Evolutionary conservation across 2,329 filamentous ascomycete species (phyloP).

Genomic region (Colletotrichum gloeosporioides): DNA sequence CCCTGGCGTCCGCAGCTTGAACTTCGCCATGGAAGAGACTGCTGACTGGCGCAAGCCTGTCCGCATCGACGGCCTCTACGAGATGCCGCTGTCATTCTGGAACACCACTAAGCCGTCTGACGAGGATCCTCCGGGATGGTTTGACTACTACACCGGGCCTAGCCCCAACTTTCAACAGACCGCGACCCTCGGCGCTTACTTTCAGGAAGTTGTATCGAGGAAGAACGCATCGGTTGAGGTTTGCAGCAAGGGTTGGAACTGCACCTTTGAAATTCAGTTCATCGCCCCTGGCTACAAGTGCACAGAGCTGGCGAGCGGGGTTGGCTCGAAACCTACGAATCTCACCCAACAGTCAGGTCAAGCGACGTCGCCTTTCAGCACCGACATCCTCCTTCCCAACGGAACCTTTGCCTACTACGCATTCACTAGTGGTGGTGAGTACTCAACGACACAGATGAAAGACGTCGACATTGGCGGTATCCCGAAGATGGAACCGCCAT

Average conservation of each 20-base stretch:
- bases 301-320: conserved; percentile 30
- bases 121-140: conserved; percentile 28
- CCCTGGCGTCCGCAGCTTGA: conserved; percentile 33
- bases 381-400: conserved; percentile 30
- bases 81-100: conserved; percentile 34
- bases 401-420: conserved; percentile 36
- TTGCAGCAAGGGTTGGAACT: conserved; percentile 39
- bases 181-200: conserved; percentile 32
- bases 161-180: conserved; percentile 30
- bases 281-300: conserved; percentile 41
- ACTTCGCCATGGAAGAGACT: conserved; percentile 37
- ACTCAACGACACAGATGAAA: conserved; percentile 27
- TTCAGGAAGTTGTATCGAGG: conserved; percentile 27
- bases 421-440: conserved; percentile 32
- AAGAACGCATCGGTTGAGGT: conserved; percentile 33
- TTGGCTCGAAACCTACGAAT: conserved; percentile 27
- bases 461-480: conserved; percentile 32
- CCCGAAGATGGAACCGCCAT: conserved; percentile 24
- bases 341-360: conserved; percentile 27
- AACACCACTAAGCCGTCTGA: conserved; percentile 33
- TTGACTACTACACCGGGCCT: conserved; percentile 35
- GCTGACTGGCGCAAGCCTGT: conserved; percentile 38
- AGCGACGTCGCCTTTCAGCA: conserved; percentile 31
- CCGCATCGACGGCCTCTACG: conserved; percentile 30
- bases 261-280: conserved; percentile 37